Conservation (phyloP, 1,284 basidiomycete genomes). For the Sanghuangporus sanghuang region DNA sequence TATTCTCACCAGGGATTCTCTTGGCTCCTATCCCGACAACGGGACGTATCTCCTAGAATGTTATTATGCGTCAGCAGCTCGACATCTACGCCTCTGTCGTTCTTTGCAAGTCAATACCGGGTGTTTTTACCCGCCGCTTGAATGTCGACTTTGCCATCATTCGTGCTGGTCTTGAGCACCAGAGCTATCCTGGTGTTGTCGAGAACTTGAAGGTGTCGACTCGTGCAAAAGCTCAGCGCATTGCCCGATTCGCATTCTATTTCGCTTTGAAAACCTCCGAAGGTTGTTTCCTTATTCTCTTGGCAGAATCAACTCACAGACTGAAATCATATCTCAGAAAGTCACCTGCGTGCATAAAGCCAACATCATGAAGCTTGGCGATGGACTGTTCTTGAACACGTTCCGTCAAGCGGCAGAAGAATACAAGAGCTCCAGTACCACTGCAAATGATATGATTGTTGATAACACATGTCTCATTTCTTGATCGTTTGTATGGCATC, state of each 20-base stretch:
- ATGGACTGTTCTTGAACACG: constrained; percentile 98
- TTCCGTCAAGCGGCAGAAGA: constrained; percentile 95
- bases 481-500: neutral
- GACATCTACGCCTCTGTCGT: constrained; percentile 99
- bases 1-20: constrained; percentile 72
- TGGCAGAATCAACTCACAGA: neutral
- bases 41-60: constrained; percentile 99
- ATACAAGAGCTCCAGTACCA: constrained; percentile 91
- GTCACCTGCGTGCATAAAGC: constrained; percentile 99
- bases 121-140: constrained; percentile 92
- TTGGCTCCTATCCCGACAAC: constrained; percentile 97
- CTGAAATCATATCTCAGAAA: constrained; percentile 53
- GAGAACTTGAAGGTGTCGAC: constrained; percentile 99
- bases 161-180: constrained; percentile 97
- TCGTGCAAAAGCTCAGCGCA: constrained; percentile 92
- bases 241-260: constrained; percentile 97
- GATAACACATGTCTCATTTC: constrained; percentile 73
- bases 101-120: constrained; percentile 96
- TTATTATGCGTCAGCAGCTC: constrained; percentile 98
- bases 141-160: constrained; percentile 99
- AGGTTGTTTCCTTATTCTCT: constrained; percentile 51
- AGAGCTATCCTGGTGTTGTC: constrained; percentile 97
- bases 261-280: constrained; percentile 98
- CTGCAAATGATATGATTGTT: constrained; percentile 97
- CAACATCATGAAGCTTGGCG: constrained; percentile 99